These are phyloP conservation scores for Tuber melanosporum DNA, from an alignment of 495 filamentous ascomycete species.

Conservation along the genomic window DNA sequence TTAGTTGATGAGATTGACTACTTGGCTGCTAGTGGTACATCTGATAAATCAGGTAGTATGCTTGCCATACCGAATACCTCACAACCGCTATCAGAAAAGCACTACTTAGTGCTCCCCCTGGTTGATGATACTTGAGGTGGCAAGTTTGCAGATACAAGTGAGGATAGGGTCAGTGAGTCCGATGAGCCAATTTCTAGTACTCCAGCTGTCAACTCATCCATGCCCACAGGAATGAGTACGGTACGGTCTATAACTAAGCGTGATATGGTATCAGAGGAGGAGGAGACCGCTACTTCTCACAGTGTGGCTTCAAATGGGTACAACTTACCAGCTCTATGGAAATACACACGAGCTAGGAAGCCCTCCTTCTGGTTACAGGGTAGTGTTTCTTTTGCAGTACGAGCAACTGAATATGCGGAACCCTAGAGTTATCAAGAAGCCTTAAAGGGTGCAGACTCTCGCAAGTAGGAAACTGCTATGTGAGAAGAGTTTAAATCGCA, in stretches of 20 bases:
- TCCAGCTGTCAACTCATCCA: neutral
- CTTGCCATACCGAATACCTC: too few relatives aligned
- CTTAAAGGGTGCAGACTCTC: fast-evolving
- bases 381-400: neutral
- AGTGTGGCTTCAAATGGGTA: neutral
- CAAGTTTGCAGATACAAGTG: too few relatives aligned
- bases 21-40: too few relatives aligned
- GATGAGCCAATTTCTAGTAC: neutral
- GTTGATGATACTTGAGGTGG: too few relatives aligned
- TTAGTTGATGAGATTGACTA: too few relatives aligned
- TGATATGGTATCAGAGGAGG: neutral
- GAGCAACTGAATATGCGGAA: neutral
- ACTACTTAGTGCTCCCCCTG: too few relatives aligned
- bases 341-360: neutral
- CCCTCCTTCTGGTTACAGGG: neutral
- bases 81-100: too few relatives aligned
- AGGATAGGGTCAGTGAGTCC: neutral
- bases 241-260: neutral
- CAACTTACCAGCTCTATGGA: neutral
- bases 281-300: neutral
- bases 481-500: neutral
- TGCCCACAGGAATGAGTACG: neutral
- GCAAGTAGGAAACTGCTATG: neutral
- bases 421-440: neutral
- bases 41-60: too few relatives aligned